A percentile compares a stretch with the other conserved stretches of the same genome.
phyloP scores from a whole-genome alignment of 306 rosid species.

The Trichosanthes truncata region DNA sequence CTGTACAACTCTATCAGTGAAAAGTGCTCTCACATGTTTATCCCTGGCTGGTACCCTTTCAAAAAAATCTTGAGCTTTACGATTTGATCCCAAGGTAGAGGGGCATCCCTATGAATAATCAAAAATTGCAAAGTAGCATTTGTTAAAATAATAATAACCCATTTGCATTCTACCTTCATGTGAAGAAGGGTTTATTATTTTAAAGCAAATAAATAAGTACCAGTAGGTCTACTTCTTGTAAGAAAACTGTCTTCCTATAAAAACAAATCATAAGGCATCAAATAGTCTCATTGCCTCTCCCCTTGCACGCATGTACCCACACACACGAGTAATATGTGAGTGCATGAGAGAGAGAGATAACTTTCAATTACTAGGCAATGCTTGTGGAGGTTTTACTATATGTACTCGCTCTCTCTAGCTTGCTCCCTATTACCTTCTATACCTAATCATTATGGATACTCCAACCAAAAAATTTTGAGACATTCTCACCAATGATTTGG shows the following conservation, averaged over 20 bases:
- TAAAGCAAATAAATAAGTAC: neutral
- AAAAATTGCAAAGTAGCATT: slow-evolving; percentile 14
- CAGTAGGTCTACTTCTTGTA: neutral
- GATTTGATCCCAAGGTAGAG: slow-evolving; percentile 90
- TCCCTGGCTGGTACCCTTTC: slow-evolving; percentile 96
- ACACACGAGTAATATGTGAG: neutral
- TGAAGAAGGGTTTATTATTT: neutral
- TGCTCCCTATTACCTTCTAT: neutral
- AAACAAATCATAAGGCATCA: neutral
- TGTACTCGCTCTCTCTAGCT: neutral
- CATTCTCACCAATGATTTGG: neutral
- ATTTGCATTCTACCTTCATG: neutral
- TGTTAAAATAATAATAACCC: slow-evolving; percentile 12
- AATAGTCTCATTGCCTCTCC: neutral
- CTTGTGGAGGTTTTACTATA: neutral
- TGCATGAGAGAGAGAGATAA: neutral
- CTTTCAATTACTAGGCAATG: neutral
- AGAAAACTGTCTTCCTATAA: neutral
- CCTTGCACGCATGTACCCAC: neutral
- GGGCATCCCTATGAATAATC: slow-evolving; percentile 73
- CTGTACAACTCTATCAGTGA: slow-evolving; percentile 62
- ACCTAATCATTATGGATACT: neutral
- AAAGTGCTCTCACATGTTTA: slow-evolving; percentile 58
- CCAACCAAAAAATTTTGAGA: neutral
- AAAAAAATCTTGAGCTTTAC: slow-evolving; percentile 91